Evolutionary conservation across 306 rosid species (phyloP), one percentile per base, ranked within the genome.

Genomic region (Pyrus communis): DNA sequence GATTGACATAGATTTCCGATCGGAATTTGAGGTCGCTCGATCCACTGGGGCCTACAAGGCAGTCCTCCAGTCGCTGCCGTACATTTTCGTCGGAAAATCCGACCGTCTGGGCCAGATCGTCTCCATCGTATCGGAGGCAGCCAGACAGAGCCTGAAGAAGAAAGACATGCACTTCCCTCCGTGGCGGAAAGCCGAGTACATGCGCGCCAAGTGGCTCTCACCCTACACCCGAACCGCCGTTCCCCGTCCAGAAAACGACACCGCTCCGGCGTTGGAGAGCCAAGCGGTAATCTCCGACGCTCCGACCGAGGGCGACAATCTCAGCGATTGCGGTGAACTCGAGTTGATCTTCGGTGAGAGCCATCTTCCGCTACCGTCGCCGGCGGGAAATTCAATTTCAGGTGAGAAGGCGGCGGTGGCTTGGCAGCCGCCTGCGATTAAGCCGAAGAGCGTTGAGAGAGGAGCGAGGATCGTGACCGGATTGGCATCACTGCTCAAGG

Each of bases 161-260:
- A 96, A 96, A 66, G 99, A 98, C 5, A 92, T 96, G 99, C 99
- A 86, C 62, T 77, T 96, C 59, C 99, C 99, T 69, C 99, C 99
- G 18, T 96, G 99, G 99, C 84, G 99, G 72, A 89, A 89, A 69
- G 89, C 96, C 18, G 98, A 96, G 79, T 96, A 96, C 81, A 91
- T 91, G 90, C 75, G 83, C 9, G 97, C 98, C 49, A 96, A 96
- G 78, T 96, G 99, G 99, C 90, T 92, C 75, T 95, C 99, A 49
- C 42, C 96, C 5, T 82, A 87, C 25, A 79, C 85, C 43, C 84
- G 92, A 76, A 80, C 63, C 33, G 68, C 67, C 38, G 78, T 35
- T 5, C 78, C 76, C 69, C 81, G 79, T 13, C 72, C 76, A 5
- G 11, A 4, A 45, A 69, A 55, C 46, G 69, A 69, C 74, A 35